phyloP scores from a whole-genome alignment of 208 protist species.

The Crithidia sp. region DNA sequence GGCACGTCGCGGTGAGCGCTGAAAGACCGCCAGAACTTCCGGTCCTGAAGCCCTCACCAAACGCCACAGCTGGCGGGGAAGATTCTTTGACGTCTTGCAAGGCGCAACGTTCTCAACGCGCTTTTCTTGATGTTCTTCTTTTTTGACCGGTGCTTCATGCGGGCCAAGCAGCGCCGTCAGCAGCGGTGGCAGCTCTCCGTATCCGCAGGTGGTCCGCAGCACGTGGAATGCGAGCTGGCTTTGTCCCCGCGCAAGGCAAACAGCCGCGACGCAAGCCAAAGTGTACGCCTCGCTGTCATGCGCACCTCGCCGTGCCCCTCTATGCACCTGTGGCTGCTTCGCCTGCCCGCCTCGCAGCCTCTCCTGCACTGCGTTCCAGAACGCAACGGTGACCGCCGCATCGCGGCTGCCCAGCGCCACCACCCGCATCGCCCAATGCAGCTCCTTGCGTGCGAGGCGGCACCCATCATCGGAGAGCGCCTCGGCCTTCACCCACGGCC shows the following conservation, averaged over 20 bases:
- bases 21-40: background rate
- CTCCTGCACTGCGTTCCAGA: constrained; percentile 1
- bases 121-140: background rate
- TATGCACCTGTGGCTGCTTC: background rate
- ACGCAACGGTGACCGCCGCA: background rate
- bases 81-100: too few species aligned
- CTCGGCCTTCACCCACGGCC: constrained; percentile 19
- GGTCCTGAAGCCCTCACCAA: background rate
- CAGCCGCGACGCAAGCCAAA: background rate
- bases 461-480: background rate
- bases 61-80: constrained; percentile 1
- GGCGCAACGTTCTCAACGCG: background rate
- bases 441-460: background rate
- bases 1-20: too few species aligned
- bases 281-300: constrained; percentile 1
- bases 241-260: background rate
- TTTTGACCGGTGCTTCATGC: background rate
- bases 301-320: background rate
- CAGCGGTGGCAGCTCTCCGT: background rate
- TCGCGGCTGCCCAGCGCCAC: constrained; percentile 21
- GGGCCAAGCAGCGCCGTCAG: background rate
- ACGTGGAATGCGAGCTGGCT: background rate
- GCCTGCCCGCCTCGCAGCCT: background rate
- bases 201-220: background rate
- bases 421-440: constrained; percentile 24